phyloP scores from a whole-genome alignment of 2,329 filamentous ascomycete genomes.

The Cadophora sp. region DNA sequence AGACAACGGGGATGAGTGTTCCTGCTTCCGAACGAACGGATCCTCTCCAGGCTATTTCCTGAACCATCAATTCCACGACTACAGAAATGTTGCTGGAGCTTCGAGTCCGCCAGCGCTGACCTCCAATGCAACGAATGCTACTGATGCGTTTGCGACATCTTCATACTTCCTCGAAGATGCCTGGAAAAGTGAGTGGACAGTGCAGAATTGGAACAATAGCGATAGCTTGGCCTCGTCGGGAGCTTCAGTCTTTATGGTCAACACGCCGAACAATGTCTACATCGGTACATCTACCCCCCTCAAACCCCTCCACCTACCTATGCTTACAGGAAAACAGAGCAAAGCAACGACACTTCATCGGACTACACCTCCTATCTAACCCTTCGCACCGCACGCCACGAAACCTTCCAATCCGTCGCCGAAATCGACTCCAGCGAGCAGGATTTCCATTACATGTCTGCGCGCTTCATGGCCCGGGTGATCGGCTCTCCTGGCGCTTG shows the following conservation, averaged over 20 bases:
- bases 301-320: neutral
- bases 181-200: conserved; percentile 41
- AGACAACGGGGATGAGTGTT: conserved; percentile 40
- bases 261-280: conserved; percentile 43
- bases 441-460: conserved; percentile 42
- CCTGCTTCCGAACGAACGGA: conserved; percentile 41
- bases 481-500: conserved; percentile 42
- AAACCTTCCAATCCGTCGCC: conserved; percentile 41
- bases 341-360: conserved; percentile 30
- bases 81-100: conserved; percentile 34
- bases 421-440: conserved; percentile 41
- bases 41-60: conserved; percentile 41
- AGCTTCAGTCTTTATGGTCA: conserved; percentile 39
- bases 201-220: conserved; percentile 43
- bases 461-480: conserved; percentile 41
- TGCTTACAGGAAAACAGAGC: conserved; percentile 26
- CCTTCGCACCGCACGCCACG: conserved; percentile 41
- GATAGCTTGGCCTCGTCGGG: conserved; percentile 30
- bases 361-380: conserved; percentile 42
- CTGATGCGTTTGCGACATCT: conserved; percentile 33
- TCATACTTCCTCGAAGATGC: conserved; percentile 35
- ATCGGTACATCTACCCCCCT: conserved; percentile 34
- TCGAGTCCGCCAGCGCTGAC: conserved; percentile 30
- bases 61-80: conserved; percentile 43
- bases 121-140: conserved; percentile 29